phyloP scores from a whole-genome alignment of 169 alveolate genomes.

The Eimeria falciformis region DNA sequence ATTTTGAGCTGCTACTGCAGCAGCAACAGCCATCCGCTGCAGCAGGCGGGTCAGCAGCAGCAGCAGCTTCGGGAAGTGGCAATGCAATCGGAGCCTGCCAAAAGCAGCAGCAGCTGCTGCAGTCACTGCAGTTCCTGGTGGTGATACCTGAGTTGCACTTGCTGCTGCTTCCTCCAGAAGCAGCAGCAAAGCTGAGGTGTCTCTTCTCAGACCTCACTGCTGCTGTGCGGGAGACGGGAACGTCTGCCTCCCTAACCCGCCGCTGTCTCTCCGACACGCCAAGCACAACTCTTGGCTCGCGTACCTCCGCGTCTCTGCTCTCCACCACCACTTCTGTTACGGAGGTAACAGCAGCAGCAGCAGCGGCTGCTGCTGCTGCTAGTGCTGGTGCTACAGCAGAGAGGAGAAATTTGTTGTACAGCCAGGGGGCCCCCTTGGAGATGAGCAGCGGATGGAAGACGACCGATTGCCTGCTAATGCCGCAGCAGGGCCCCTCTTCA shows the following conservation, averaged over 20 bases:
- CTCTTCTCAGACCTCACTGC: neutral
- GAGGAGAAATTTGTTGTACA: neutral
- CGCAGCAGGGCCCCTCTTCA: neutral
- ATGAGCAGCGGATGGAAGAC: conserved; percentile 2
- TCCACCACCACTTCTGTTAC: neutral
- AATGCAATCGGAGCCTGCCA: neutral
- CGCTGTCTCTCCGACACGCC: conserved; percentile 3
- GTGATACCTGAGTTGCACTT: conserved; percentile 41
- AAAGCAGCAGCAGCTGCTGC: conserved; percentile 32
- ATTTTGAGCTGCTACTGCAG: conserved; percentile 47
- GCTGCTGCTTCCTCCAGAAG: conserved; percentile 45
- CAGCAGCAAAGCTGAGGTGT: conserved; percentile 19
- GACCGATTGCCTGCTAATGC: neutral
- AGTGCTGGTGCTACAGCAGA: conserved; percentile 5
- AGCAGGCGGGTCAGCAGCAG: conserved; percentile 32
- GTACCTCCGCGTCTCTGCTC: conserved; percentile 16
- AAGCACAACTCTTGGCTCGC: neutral
- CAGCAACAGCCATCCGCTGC: conserved; percentile 47
- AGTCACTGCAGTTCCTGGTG: conserved; percentile 26
- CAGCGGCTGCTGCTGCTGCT: neutral
- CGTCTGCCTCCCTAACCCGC: neutral
- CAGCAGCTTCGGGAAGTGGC: conserved; percentile 14
- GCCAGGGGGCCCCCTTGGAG: conserved; percentile 9
- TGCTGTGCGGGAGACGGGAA: neutral
- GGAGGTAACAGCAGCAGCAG: conserved; percentile 33